Conservation (phyloP, 306 rosid species). For the Cicer judaicum region DNA sequence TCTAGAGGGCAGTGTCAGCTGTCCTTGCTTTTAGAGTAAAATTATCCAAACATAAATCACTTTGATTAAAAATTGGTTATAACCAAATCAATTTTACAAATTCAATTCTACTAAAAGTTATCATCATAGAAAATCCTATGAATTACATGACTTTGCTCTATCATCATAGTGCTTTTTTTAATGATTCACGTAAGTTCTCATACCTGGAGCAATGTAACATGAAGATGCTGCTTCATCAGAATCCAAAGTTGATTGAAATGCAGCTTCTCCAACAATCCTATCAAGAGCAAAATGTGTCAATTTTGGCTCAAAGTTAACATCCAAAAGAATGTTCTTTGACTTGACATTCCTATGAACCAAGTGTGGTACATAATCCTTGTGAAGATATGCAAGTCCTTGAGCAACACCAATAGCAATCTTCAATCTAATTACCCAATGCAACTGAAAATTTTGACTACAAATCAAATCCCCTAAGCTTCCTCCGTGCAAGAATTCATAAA, state of each 20-base stretch:
- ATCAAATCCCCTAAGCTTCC: slow-evolving; percentile 90
- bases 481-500: slow-evolving; percentile 76
- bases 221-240: slow-evolving; percentile 85
- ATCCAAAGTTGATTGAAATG: slow-evolving; percentile 74
- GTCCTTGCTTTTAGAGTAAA: too few relatives aligned
- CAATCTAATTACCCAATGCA: slow-evolving; percentile 75
- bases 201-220: slow-evolving; percentile 94
- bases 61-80: too few relatives aligned
- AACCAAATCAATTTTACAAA: not conserved
- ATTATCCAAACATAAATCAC: not conserved
- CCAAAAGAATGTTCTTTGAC: slow-evolving; percentile 82
- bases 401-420: slow-evolving; percentile 87
- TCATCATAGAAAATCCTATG: not conserved
- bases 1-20: too few relatives aligned
- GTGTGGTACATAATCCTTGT: slow-evolving; percentile 89
- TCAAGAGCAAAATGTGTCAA: slow-evolving; percentile 87
- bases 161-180: not conserved
- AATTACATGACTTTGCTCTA: not conserved
- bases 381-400: slow-evolving; percentile 90
- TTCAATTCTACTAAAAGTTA: not conserved
- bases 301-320: slow-evolving; percentile 83
- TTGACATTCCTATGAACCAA: slow-evolving; percentile 86
- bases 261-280: slow-evolving; percentile 77
- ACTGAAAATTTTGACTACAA: slow-evolving; percentile 54
- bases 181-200: slow-evolving; percentile 11